These are phyloP conservation scores for Novymonas esmeraldas DNA, from an alignment of 208 protist species.

Conservation along the genomic window DNA sequence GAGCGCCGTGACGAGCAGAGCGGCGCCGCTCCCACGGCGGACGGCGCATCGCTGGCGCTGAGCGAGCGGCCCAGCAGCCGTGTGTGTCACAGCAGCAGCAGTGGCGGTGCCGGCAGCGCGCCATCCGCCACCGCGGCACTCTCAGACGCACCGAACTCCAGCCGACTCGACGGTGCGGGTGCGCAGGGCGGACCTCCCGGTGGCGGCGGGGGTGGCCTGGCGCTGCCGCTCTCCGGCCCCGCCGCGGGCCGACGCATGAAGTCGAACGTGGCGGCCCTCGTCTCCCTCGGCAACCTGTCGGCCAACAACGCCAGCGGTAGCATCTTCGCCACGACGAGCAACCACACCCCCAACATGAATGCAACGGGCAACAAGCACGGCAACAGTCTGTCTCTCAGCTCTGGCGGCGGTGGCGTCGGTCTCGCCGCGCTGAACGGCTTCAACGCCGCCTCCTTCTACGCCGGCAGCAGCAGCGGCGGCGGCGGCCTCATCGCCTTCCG, in stretches of 20 bases:
- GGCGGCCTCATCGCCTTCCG: not conserved
- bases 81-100: not conserved
- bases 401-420: constrained; percentile 7
- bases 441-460: not conserved
- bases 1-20: not conserved
- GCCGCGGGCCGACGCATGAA: constrained; percentile 21
- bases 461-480: too few relatives aligned
- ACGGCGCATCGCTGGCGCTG: not conserved
- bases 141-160: not conserved
- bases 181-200: not conserved
- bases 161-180: not conserved
- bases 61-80: not conserved
- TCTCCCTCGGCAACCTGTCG: not conserved
- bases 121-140: not conserved
- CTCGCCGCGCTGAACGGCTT: constrained; percentile 1
- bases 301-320: constrained; percentile 2
- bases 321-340: constrained; percentile 3
- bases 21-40: not conserved
- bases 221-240: not conserved
- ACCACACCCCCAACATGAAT: not conserved
- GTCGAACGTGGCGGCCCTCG: constrained; percentile 10
- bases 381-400: constrained; percentile 12
- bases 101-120: not conserved
- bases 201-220: too few relatives aligned
- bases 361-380: not conserved